Base-by-base conservation (phyloP, 164 flowering plant genomes). In the Macadamia integrifolia region DNA sequence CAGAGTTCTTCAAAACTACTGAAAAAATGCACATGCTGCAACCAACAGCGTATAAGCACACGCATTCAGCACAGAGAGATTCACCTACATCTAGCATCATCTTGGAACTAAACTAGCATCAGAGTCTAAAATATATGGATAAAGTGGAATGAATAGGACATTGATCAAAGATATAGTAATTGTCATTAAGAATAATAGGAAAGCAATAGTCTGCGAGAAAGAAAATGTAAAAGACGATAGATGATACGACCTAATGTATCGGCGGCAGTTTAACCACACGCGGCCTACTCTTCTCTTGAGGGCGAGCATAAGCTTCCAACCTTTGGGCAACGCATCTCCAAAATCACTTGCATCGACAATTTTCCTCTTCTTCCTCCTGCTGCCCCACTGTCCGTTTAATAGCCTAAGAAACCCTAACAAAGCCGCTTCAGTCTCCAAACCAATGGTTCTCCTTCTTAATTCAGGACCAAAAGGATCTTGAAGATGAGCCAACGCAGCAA, bases 281-380 rank as follows among this genome's bases (percentile, higher is more conserved):
- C 55, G 72, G 14, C 86, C 86, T n/a, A 76, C 82, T 65, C 75
- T 82, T 89, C 78, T 81, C 85, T 78, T 86, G 57, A 87, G 52
- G 43, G 80, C 73, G 59, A 93, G 78, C 73, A 82, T 65, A 69
- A 93, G 79, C 84, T 81, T 90, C 97, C 95, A 93, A 35, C 96
- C 95, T 23, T 42, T 67, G 0, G 95, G 98, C 71, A 93, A 72
- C 3, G 18, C 66, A 46, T 84, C 77, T 15, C 95, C 90, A 61
- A 89, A 84, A 35, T 69, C 78, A 40, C 78, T 66, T 0, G 97
- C 97, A 64, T 86, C 88, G 15, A 91, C 93, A 69, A 89, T 70
- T 85, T 74, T 89, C 83, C 82, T 89, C 84, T 86, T 93, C 86
- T 75, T 82, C 78, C 92, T 84, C 71, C 78, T 70, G 72, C 87